Conservation (phyloP, 371 early-diverging fungal genomes). For the Rhizopus delemar region DNA sequence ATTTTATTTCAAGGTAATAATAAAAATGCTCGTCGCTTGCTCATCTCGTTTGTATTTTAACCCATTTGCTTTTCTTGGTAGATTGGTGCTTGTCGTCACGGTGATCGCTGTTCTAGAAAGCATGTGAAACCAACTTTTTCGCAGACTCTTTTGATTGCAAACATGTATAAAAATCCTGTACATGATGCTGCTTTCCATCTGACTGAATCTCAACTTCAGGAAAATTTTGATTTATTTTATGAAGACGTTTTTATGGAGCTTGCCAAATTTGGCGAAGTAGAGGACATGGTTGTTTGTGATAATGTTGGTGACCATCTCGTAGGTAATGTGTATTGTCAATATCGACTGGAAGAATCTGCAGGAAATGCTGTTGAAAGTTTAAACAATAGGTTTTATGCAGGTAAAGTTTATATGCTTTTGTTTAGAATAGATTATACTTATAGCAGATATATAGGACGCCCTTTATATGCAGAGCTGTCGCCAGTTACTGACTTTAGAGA, state of each 20-base stretch:
- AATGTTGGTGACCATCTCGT: slow-evolving; percentile 98
- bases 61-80: background rate
- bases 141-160: slow-evolving; percentile 91
- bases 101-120: slow-evolving; percentile 96
- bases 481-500: slow-evolving; percentile 97
- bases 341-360: slow-evolving; percentile 89
- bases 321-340: slow-evolving; percentile 97
- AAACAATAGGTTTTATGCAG: slow-evolving; percentile 94
- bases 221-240: slow-evolving; percentile 94
- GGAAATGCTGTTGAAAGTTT: slow-evolving; percentile 86
- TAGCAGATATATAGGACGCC: slow-evolving; percentile 60
- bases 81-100: slow-evolving; percentile 98
- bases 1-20: slow-evolving; percentile 89
- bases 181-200: slow-evolving; percentile 75
- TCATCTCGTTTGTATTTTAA: too few relatives aligned
- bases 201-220: slow-evolving; percentile 79
- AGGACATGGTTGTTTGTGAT: slow-evolving; percentile 95
- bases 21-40: background rate
- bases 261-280: slow-evolving; percentile 94
- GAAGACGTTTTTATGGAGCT: slow-evolving; percentile 96
- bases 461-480: slow-evolving; percentile 93
- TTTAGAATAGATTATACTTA: background rate
- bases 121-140: slow-evolving; percentile 96
- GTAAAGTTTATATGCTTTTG: slow-evolving; percentile 34
- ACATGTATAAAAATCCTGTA: slow-evolving; percentile 94